Conservation (phyloP, 2,329 filamentous ascomycete species). For the Neonectria ditissima region DNA sequence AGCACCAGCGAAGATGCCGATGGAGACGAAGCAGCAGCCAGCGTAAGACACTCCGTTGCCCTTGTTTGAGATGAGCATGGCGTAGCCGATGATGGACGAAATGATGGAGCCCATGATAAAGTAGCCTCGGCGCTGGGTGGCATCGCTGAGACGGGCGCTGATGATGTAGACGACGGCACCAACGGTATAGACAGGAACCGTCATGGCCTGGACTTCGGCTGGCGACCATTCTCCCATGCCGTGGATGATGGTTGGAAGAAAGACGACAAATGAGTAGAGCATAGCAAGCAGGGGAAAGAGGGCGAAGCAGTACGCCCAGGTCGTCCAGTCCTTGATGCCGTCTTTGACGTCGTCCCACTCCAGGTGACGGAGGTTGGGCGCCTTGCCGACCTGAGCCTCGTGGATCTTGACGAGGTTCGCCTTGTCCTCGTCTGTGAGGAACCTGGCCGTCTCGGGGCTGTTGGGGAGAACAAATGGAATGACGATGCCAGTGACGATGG, state of each 20-base stretch:
- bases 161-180: constrained; percentile 71
- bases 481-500: constrained; percentile 63
- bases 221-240: constrained; percentile 68
- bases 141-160: constrained; percentile 68
- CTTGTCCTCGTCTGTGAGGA: constrained; percentile 35
- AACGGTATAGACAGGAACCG: constrained; percentile 74
- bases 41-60: constrained; percentile 71
- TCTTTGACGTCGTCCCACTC: constrained; percentile 45
- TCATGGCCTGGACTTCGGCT: constrained; percentile 73
- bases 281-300: constrained; percentile 74
- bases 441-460: constrained; percentile 64
- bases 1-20: constrained; percentile 61
- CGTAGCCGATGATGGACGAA: constrained; percentile 67
- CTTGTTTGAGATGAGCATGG: constrained; percentile 66
- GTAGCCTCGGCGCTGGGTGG: constrained; percentile 65
- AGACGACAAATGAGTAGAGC: constrained; percentile 76
- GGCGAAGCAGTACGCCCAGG: constrained; percentile 69
- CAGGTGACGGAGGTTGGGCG: constrained; percentile 38
- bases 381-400: constrained; percentile 57
- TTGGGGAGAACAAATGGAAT: constrained; percentile 70
- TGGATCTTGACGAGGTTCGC: constrained; percentile 65
- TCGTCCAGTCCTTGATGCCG: constrained; percentile 67
- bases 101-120: constrained; percentile 65
- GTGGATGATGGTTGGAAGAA: constrained; percentile 76
- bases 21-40: constrained; percentile 70